These are phyloP conservation scores for Tolypocladium guangdongense DNA, from an alignment of 2,329 filamentous ascomycete species.

Conservation along the genomic window DNA sequence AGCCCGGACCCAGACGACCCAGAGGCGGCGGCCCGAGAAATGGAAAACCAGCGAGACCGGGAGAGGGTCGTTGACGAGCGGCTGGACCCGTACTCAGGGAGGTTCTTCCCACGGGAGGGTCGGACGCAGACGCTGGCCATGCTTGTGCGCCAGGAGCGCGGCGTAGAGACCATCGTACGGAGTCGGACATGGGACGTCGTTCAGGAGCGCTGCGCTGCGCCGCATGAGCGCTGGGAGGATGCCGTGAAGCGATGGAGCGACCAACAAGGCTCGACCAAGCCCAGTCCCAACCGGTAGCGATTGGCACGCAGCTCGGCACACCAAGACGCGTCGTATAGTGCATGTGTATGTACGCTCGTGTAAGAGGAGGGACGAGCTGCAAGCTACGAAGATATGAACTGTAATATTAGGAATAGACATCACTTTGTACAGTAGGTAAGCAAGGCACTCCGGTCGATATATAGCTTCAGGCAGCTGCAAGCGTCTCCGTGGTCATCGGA, in stretches of 20 bases:
- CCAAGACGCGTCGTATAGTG: background rate
- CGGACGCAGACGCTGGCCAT: constrained; percentile 70
- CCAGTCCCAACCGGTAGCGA: constrained; percentile 1
- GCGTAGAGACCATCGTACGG: constrained; percentile 70
- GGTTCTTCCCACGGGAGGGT: constrained; percentile 71
- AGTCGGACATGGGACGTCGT: constrained; percentile 73
- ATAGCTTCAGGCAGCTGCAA: background rate
- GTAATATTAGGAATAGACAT: background rate
- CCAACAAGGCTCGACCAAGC: constrained; percentile 8
- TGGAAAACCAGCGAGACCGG: constrained; percentile 58
- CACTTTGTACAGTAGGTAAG: background rate
- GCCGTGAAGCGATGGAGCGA: constrained; percentile 53
- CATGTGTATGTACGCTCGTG: background rate
- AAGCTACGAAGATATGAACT: background rate
- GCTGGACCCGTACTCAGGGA: constrained; percentile 78
- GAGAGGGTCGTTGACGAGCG: constrained; percentile 76
- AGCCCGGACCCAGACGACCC: constrained; percentile 82
- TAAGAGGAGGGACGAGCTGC: background rate
- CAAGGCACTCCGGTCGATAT: background rate
- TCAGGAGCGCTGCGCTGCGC: constrained; percentile 59
- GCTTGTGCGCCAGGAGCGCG: constrained; percentile 62
- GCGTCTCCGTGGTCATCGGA: background rate
- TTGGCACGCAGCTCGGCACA: too few relatives aligned
- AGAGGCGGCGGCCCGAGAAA: constrained; percentile 56
- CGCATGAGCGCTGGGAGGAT: constrained; percentile 50